Base-by-base conservation (phyloP, 345 rosid genomes). In the Salix exigua region DNA sequence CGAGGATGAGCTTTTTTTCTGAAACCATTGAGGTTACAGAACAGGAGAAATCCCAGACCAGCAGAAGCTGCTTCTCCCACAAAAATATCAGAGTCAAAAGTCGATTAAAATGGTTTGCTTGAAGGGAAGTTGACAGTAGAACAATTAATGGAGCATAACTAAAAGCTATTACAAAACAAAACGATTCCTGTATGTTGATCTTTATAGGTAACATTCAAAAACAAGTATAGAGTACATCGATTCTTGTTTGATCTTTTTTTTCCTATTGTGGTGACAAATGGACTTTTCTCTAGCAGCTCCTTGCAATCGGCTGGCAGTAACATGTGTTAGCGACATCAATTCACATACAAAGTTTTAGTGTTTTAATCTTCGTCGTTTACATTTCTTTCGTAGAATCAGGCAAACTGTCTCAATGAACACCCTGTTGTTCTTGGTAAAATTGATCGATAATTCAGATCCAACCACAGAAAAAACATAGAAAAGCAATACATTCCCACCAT, bases 21-120 rank as follows among this genome's bases (percentile, higher is more conserved):
- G 86, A 91, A 89, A 86, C 96, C 89, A 81, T 93, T 95, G 77
- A 95, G 81, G 89, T 91, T 83, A 89, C 97, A 93, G 78, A 91
- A 90, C 67, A 93, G 96, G 74, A 95, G 91, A 60, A 91, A 86
- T 38, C 92, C 86, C 28, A 93, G 80, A 48, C 99, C 98, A 5
- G 96, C 99, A 23, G 94, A 82, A 80, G 86, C 98, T 95, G 94
- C 85, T 63, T 78, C 26, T 23, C 46, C 58, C 46, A 82, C 14
- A 55, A 46, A 26, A 8, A 60, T 10, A 74, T 23, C 40, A 65
- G 14, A 58, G 63, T 58, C 25, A 58, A 25, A n/a, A 58, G 63
- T 58, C 28, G 63, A 58, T 58, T 58, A n/a, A 58, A 58, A 58
- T 25, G 5, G 63, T 58, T 58, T 21, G 9, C 60, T 53, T 53